These are phyloP conservation scores for Pulchroboletus neoregius DNA, from an alignment of 1,284 basidiomycete species.

Conservation along the genomic window DNA sequence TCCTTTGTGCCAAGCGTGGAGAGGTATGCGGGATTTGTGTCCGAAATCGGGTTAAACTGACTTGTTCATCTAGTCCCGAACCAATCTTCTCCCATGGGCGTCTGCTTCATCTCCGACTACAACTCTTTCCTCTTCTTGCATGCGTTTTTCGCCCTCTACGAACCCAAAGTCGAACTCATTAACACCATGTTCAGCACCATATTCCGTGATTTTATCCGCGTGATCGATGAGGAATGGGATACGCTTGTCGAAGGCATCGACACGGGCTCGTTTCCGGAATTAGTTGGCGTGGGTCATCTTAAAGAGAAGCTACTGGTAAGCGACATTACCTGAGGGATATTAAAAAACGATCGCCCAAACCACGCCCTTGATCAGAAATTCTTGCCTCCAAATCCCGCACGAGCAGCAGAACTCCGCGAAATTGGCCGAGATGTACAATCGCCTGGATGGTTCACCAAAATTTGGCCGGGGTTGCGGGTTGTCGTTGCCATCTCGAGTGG, in stretches of 20 bases:
- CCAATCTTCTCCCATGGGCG: constrained; percentile 24
- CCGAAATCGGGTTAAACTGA: not conserved
- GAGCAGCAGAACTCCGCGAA: constrained; percentile 17
- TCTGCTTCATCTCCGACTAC: constrained; percentile 23
- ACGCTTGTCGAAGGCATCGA: constrained; percentile 21
- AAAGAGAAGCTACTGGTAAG: constrained; percentile 19
- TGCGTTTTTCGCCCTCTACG: constrained; percentile 23
- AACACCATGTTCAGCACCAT: constrained; percentile 24
- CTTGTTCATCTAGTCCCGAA: constrained; percentile 7
- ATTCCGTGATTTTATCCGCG: constrained; percentile 21
- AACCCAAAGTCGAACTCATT: constrained; percentile 23
- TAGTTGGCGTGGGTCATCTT: constrained; percentile 11
- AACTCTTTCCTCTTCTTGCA: constrained; percentile 27
- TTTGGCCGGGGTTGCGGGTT: constrained; percentile 20
- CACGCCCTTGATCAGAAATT: constrained; percentile 13
- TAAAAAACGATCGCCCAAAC: not conserved
- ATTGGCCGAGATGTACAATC: constrained; percentile 1
- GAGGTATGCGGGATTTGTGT: constrained; percentile 7
- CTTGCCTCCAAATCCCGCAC: constrained; percentile 13
- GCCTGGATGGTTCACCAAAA: constrained; percentile 17
- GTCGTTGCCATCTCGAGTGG: constrained; percentile 26
- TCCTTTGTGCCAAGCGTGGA: constrained; percentile 6
- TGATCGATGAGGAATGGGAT: constrained; percentile 22
- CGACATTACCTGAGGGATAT: not conserved
- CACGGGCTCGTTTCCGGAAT: constrained; percentile 16